phyloP scores from a whole-genome alignment of 805 yeast genomes.

The Komagataella mondaviorum region DNA sequence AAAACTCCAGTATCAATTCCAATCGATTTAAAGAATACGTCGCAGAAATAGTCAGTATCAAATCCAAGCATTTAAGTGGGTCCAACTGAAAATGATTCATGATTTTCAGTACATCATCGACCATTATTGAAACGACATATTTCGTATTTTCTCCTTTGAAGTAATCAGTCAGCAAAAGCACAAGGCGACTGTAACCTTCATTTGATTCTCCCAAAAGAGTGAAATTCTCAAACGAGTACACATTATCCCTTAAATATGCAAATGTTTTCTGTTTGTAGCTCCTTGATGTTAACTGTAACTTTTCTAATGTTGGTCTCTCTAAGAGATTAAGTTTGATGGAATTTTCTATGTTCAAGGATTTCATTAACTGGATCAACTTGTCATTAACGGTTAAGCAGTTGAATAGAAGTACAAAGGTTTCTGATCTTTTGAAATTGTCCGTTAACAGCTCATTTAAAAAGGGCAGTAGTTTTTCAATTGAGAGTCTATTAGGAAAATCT shows the following conservation, averaged over 20 bases:
- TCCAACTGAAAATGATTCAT: slow-evolving; percentile 73
- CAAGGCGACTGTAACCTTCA: slow-evolving; percentile 63
- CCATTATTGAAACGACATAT: slow-evolving; percentile 12
- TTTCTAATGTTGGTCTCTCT: slow-evolving; percentile 12
- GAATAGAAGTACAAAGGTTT: slow-evolving; percentile 11
- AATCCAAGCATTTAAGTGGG: slow-evolving; percentile 53
- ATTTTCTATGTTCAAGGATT: slow-evolving; percentile 12
- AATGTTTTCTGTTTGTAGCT: slow-evolving; percentile 15
- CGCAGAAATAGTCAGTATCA: slow-evolving; percentile 41
- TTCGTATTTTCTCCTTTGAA: slow-evolving; percentile 25
- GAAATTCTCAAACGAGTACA: slow-evolving; percentile 21
- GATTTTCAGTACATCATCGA: slow-evolving; percentile 21
- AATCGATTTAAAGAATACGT: slow-evolving; percentile 13
- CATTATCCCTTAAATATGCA: slow-evolving; percentile 15
- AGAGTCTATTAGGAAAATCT: slow-evolving; percentile 4
- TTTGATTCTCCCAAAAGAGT: slow-evolving; percentile 61
- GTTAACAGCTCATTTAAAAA: background rate
- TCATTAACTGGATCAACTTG: slow-evolving; percentile 9
- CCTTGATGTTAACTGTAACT: slow-evolving; percentile 13
- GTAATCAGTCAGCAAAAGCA: slow-evolving; percentile 32
- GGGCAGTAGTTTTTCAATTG: slow-evolving; percentile 3
- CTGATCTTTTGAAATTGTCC: background rate
- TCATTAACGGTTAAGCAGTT: slow-evolving; percentile 12
- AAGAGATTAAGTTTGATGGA: slow-evolving; percentile 14
- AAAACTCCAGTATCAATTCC: slow-evolving; percentile 17